phyloP scores from a whole-genome alignment of 2,329 filamentous ascomycete species.

The Bipolaris zeicola region DNA sequence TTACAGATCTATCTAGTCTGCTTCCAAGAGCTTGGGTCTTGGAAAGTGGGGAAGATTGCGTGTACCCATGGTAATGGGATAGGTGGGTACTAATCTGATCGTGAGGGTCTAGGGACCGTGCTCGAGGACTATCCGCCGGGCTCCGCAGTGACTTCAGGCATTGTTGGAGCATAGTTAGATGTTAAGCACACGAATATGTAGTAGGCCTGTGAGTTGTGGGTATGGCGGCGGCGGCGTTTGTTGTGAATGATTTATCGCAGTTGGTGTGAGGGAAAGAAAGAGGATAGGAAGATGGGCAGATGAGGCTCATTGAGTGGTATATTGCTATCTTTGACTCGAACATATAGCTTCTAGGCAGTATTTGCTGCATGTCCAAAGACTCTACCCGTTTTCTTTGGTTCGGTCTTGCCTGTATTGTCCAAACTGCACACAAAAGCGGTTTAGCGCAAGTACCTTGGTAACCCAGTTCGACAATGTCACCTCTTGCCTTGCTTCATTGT shows the following conservation, averaged over 20 bases:
- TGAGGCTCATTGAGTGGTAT: background rate
- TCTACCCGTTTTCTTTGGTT: background rate
- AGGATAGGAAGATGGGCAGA: background rate
- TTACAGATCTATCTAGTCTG: background rate
- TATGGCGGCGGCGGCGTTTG: background rate
- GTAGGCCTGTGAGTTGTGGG: background rate
- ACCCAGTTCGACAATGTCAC: conserved; percentile 4
- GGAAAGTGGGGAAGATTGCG: background rate
- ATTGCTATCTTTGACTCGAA: background rate
- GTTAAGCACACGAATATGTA: background rate
- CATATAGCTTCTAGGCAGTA: background rate
- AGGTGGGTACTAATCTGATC: background rate
- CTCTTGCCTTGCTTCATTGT: background rate
- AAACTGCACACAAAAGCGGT: background rate
- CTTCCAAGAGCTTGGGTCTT: background rate
- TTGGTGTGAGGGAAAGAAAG: background rate
- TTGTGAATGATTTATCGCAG: background rate
- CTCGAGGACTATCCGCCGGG: no score
- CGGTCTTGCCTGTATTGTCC: background rate
- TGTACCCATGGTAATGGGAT: background rate
- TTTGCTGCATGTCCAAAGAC: background rate
- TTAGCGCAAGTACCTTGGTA: conserved; percentile 13
- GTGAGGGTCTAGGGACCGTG: background rate
- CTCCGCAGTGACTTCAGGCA: no score
- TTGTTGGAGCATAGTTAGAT: no score